Evolutionary conservation across 768 basidiomycete genomes (phyloP), one percentile per base, ranked within the genome.

Genomic region (Mycena rebaudengoi): DNA sequence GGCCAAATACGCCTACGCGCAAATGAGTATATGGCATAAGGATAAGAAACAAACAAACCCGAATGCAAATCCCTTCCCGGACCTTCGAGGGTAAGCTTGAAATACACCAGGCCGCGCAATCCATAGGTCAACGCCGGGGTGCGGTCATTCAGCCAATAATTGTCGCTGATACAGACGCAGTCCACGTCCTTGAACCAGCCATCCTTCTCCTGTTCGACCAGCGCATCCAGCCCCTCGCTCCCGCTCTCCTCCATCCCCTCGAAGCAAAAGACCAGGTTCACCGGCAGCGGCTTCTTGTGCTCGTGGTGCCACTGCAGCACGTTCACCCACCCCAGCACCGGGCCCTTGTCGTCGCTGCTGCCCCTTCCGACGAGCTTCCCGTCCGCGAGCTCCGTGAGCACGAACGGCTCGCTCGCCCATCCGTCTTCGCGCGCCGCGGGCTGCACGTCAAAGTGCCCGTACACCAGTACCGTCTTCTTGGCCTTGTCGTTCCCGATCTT

Each of bases 201-300:
- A 35, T 68, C 68, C 39, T 57, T 62, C 81, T 98, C 96, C 48
- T 82, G 81, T 62, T 83, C 77, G 64, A 98, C 94, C 43, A 97
- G 86, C 32, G 93, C 92, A 70, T 98, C 96, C 13, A 98, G 84
- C 2, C 96, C 95, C 69, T 94, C 92, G 40, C 91, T 93, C 6
- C 96, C 96, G 64, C 85, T 91, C 80, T 99, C 97, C 75, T 99
- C 97, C 96, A 98, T 99, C 5, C 93, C 96, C 75, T 99, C 97
- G 70, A 99, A 96, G 82, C 92, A 94, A 81, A 93, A 89, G 66
- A 88, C 87, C 57, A 98, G 77, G 74, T 98, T 98, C 26, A 98
- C 94, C 1, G 96, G 96, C 20, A 98, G 84, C 33, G 87, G 85
- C 43, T 88, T 80, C 23, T 85, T 81, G 33, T 86, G 85, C 58